Evolutionary conservation across 495 filamentous ascomycete species (phyloP).

Genomic region (Aspergillus panamensis): DNA sequence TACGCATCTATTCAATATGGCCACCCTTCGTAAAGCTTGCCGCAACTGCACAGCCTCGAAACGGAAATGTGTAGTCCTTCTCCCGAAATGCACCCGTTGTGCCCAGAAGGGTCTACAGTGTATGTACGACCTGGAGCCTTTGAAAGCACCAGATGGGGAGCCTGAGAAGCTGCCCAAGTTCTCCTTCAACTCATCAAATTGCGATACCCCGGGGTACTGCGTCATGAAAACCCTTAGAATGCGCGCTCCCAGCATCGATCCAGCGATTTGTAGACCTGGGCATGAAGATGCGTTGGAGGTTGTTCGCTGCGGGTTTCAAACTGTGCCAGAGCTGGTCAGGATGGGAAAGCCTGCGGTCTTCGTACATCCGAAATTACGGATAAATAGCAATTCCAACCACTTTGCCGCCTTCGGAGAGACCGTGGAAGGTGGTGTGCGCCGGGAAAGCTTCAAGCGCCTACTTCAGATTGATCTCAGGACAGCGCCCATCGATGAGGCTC

Average conservation of each 20-base stretch:
- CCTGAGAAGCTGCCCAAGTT: not conserved
- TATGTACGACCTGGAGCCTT: slow-evolving; percentile 5
- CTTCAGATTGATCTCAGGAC: not conserved
- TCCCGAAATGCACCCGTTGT: slow-evolving; percentile 8
- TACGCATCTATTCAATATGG: not conserved
- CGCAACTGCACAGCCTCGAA: slow-evolving; percentile 1
- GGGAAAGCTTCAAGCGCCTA: not conserved
- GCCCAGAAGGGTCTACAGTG: slow-evolving; percentile 4
- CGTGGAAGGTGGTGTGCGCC: not conserved
- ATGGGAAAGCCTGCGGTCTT: not conserved
- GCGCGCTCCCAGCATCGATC: not conserved
- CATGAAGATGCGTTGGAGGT: not conserved
- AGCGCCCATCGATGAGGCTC: not conserved
- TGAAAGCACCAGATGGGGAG: not conserved
- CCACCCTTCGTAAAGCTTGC: slow-evolving; percentile 7
- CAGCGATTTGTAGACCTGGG: slow-evolving; percentile 3
- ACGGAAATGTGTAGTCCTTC: slow-evolving; percentile 6
- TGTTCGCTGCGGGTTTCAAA: not conserved
- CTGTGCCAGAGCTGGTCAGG: not conserved
- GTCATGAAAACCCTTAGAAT: not conserved
- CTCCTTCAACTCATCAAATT: not conserved
- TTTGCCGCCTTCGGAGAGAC: not conserved
- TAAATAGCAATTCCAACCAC: not conserved
- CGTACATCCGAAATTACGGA: slow-evolving; percentile 5
- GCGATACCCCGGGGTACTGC: slow-evolving; percentile 6